These are phyloP conservation scores for Barnettozyma wickerhamii DNA, from an alignment of 805 yeast species.

Conservation along the genomic window DNA sequence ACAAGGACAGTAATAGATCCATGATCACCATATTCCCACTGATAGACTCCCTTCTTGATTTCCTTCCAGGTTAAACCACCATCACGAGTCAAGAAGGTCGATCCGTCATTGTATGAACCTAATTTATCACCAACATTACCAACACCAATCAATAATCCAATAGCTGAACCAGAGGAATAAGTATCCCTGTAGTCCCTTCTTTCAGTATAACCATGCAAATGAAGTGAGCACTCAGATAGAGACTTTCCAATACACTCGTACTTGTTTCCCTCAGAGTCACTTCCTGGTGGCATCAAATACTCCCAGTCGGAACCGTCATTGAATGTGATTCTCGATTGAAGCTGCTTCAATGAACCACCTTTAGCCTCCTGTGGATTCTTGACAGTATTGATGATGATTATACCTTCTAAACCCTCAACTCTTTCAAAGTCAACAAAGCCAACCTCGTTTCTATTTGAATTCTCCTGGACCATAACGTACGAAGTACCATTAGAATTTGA, in stretches of 20 bases:
- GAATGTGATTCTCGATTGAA: constrained; percentile 73
- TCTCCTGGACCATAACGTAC: constrained; percentile 60
- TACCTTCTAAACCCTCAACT: constrained; percentile 80
- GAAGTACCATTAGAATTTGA: constrained; percentile 91
- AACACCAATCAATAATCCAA: constrained; percentile 85
- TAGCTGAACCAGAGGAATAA: constrained; percentile 81
- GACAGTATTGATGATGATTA: constrained; percentile 70
- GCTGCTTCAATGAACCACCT: constrained; percentile 44
- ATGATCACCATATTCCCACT: constrained; percentile 97
- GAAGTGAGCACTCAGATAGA: constrained; percentile 65
- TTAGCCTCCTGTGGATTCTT: constrained; percentile 44
- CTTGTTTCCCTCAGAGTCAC: constrained; percentile 55
- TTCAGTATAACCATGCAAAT: constrained; percentile 89
- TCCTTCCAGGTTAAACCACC: constrained; percentile 91
- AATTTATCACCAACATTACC: constrained; percentile 82
- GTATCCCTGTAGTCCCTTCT: constrained; percentile 80
- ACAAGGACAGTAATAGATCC: constrained; percentile 82
- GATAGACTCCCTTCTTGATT: constrained; percentile 63
- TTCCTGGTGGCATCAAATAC: constrained; percentile 61
- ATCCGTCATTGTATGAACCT: constrained; percentile 43
- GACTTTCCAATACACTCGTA: constrained; percentile 49
- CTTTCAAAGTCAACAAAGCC: constrained; percentile 92
- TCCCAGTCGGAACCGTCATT: constrained; percentile 93
- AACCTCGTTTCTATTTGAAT: constrained; percentile 65
- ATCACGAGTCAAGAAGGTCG: constrained; percentile 80